Base-by-base conservation (phyloP, 2,329 filamentous ascomycete species). In the Colletotrichum sp. region DNA sequence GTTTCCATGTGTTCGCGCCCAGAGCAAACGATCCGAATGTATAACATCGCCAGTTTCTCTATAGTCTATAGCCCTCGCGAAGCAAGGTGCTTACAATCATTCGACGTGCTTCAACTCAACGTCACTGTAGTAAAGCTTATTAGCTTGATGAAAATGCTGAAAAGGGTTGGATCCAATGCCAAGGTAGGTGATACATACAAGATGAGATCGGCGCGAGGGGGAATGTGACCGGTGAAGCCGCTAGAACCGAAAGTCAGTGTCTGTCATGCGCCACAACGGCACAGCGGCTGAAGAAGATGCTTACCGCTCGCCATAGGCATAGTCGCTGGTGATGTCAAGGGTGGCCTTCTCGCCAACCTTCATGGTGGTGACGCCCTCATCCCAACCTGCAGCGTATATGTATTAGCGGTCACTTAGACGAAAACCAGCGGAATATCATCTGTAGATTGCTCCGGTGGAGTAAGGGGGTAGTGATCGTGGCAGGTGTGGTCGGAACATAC, bases 311-410 rank as follows among this genome's bases (percentile, higher is more conserved):
- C 92, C 93, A 84, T 94, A 94, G 79, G 88, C 93, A 81, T 87
- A 93, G 83, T 94, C 92, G 81, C 92, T 89, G 78, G 93, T 91
- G 83, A 99, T 98, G 80, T 93, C 94, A 79, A 99, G 90, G 68
- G 92, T 95, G 70, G 95, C 93, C 89, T 95, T 96, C 91, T 99
- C 96, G 84, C 96, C 96, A 75, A 98, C 89, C 83, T 93, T 93
- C 96, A 99, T 98, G 83, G 92, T 89, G 66, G 89, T 87, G 69
- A 99, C 96, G 79, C 94, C 96, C 87, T 98, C 93, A 82, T 95
- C 96, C 95, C 92, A 98, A 80, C 92, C 95, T 96, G 79, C 60
- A 15, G 12, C 16, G 24, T n/a, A 72, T 18, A 64, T 39, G 52
- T 57, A 64, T 79, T 75, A 81, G 55, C 32, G 60, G 10, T n/a